Percentiles rank a stretch among this genome's conserved stretches.
Evolutionary conservation across 2,329 filamentous ascomycete species (phyloP).

Genomic region (Graphilbum ipis-grandicollis): DNA sequence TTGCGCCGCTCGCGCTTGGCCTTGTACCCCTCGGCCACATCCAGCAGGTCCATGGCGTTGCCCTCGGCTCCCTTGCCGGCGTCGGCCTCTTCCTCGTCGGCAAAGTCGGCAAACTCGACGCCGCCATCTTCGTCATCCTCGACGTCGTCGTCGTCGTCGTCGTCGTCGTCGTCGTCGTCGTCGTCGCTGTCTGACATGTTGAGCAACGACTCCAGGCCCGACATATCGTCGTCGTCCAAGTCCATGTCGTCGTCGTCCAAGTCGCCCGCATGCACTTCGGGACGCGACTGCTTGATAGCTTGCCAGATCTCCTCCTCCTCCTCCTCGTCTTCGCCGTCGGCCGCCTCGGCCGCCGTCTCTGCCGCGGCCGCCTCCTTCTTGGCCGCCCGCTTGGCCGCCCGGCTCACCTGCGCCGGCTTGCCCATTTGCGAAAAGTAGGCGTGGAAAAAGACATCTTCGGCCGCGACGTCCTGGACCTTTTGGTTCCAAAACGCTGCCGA

Average conservation of each 20-base stretch:
- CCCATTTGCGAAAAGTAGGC: constrained; percentile 74
- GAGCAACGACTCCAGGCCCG: constrained; percentile 11
- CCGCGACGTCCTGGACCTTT: constrained; percentile 72
- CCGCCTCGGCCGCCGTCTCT: constrained; percentile 50
- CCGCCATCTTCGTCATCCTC: constrained; percentile 17
- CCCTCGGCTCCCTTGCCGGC: constrained; percentile 21
- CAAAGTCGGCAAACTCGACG: constrained; percentile 21
- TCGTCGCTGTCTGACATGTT: constrained; percentile 19
- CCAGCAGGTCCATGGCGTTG: constrained; percentile 17
- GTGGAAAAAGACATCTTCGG: constrained; percentile 96
- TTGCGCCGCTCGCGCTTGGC: constrained; percentile 49
- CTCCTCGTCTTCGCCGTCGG: constrained; percentile 24
- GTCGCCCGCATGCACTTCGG: constrained; percentile 25
- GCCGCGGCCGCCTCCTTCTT: constrained; percentile 44
- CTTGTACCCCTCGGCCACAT: constrained; percentile 11
- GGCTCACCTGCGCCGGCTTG: constrained; percentile 39
- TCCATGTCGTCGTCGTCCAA: constrained; percentile 29
- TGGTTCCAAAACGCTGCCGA: constrained; percentile 81
- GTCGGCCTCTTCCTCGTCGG: constrained; percentile 22
- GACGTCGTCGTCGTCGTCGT: constrained; percentile 13
- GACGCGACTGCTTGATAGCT: constrained; percentile 17
- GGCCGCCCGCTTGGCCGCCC: constrained; percentile 28
- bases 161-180: constrained; percentile 19
- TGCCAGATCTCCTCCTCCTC: constrained; percentile 19
- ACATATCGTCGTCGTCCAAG: constrained; percentile 16